Conservation (phyloP, 2,329 filamentous ascomycete species). For the Xylariaceae sp. region DNA sequence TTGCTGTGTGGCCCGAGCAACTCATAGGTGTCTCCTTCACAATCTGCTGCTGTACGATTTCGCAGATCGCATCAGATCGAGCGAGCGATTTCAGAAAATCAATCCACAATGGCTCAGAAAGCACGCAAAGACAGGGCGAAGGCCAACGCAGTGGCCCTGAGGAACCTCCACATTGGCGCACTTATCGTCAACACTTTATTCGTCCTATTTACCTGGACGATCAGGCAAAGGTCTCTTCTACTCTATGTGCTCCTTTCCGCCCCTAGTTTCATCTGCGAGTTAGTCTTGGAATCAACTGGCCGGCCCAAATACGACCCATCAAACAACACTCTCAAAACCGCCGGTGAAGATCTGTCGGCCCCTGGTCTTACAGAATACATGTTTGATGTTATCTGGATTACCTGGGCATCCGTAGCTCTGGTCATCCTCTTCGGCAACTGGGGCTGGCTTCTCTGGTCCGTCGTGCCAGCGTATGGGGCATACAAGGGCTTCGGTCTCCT, state of each 20-base stretch:
- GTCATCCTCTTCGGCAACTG: constrained; percentile 76
- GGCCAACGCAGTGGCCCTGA: constrained; percentile 70
- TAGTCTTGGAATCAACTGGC: constrained; percentile 77
- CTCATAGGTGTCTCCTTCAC: neutral
- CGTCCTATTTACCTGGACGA: constrained; percentile 63
- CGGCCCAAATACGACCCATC: constrained; percentile 66
- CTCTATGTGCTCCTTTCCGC: constrained; percentile 67
- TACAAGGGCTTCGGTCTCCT: constrained; percentile 51
- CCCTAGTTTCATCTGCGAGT: constrained; percentile 74
- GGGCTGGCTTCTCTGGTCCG: constrained; percentile 53
- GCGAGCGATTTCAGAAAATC: neutral
- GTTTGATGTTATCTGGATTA: constrained; percentile 96
- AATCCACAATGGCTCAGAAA: constrained; percentile 51
- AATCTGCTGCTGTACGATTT: neutral
- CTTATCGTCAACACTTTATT: constrained; percentile 67
- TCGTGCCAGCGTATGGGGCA: constrained; percentile 50
- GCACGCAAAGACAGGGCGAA: constrained; percentile 64
- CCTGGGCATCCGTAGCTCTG: constrained; percentile 70
- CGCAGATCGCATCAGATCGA: neutral
- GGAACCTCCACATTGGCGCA: constrained; percentile 74
- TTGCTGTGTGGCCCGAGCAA: neutral
- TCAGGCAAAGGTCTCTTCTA: constrained; percentile 57
- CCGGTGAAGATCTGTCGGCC: constrained; percentile 84
- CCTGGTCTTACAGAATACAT: constrained; percentile 92
- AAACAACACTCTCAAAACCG: constrained; percentile 61